phyloP scores from a whole-genome alignment of 2,329 filamentous ascomycete species.

The Calonectria pteridis region DNA sequence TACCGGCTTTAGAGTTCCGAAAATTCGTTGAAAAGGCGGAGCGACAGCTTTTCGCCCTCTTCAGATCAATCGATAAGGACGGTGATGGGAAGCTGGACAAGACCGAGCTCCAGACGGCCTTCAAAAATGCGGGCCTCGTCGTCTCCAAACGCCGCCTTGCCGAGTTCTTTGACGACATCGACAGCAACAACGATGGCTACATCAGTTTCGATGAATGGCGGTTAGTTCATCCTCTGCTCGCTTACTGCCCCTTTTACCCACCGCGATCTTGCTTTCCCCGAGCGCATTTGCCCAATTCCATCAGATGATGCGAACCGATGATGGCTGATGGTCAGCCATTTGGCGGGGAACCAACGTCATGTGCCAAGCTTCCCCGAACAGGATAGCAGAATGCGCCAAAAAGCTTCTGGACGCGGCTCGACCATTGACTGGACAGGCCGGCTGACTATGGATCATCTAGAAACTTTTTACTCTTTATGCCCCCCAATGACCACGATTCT shows the following conservation, averaged over 20 bases:
- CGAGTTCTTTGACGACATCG: constrained; percentile 90
- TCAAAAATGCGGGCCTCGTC: constrained; percentile 80
- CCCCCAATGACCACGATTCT: constrained; percentile 70
- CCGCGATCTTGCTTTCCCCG: constrained; percentile 15
- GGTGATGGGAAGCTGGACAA: constrained; percentile 89
- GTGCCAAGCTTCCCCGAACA: constrained; percentile 39
- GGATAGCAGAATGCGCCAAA: constrained; percentile 26
- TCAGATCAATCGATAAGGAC: constrained; percentile 88
- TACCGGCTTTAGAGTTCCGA: constrained; percentile 78
- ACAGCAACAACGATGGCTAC: constrained; percentile 86
- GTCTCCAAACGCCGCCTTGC: constrained; percentile 83
- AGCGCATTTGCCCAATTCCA: constrained; percentile 29
- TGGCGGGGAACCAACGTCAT: constrained; percentile 46
- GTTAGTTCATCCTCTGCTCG: constrained; percentile 66
- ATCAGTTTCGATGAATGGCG: constrained; percentile 97
- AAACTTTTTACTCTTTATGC: constrained; percentile 94
- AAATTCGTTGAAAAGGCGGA: constrained; percentile 91
- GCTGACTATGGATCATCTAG: constrained; percentile 59
- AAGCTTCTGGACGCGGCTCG: constrained; percentile 12
- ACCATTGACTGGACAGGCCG: constrained; percentile 20
- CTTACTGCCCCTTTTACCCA: background rate
- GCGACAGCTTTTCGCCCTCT: constrained; percentile 83
- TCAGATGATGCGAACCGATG: constrained; percentile 40
- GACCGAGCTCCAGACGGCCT: constrained; percentile 83
- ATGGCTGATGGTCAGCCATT: constrained; percentile 46